phyloP scores from a whole-genome alignment of 805 yeast species.

The Candida silvatica region DNA sequence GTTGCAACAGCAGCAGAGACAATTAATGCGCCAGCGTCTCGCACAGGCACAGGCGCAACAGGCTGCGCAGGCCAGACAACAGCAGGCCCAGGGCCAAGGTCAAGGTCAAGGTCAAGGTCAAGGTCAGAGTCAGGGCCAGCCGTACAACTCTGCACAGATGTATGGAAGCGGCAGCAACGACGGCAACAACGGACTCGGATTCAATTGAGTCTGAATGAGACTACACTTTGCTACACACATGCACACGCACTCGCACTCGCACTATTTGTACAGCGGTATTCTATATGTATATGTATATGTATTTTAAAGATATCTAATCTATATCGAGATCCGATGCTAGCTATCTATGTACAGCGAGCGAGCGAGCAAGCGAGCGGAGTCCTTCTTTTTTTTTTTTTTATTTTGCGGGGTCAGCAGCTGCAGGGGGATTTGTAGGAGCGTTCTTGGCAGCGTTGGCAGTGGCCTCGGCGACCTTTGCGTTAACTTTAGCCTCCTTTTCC shows the following conservation, averaged over 20 bases:
- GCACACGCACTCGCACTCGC: background rate
- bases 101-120: too few relatives aligned
- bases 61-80: conserved; percentile 17
- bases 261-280: too few relatives aligned
- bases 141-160: conserved; percentile 4
- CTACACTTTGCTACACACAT: too few relatives aligned
- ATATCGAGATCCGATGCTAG: background rate
- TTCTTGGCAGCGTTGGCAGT: too few relatives aligned
- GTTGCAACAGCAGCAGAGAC: conserved; percentile 16
- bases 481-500: background rate
- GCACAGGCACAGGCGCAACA: conserved; percentile 19
- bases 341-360: too few relatives aligned
- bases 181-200: conserved; percentile 1
- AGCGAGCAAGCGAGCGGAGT: too few relatives aligned
- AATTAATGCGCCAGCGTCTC: conserved; percentile 14
- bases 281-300: background rate
- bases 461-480: background rate
- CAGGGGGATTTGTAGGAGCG: too few relatives aligned
- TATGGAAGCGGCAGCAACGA: conserved; percentile 7
- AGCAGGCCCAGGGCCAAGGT: conserved; percentile 7
- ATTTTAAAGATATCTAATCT: background rate
- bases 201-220: too few relatives aligned
- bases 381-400: too few relatives aligned
- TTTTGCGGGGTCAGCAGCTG: too few relatives aligned
- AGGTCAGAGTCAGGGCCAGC: too few relatives aligned